Base-by-base conservation (phyloP, 495 filamentous ascomycete species). In the Tuber umbilicatum region DNA sequence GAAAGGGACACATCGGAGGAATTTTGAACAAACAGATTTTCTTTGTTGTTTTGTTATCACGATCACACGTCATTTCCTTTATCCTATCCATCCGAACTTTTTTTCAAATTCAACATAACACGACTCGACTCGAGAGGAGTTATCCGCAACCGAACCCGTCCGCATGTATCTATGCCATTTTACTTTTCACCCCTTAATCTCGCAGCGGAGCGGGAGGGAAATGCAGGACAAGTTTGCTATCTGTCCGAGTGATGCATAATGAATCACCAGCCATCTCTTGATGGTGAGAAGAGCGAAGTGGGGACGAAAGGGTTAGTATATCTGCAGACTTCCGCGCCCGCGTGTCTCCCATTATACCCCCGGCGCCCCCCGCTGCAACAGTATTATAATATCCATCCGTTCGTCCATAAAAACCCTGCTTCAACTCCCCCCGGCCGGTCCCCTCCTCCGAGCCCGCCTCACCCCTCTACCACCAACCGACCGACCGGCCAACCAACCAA, bases 381-480 rank as follows among this genome's bases (percentile, higher is more conserved):
- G n/a, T 2, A 1, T 9, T 6, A 9, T 40, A 40, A 47, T 19
- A 21, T 23, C 7, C 16, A 21, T 27, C n/a, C n/a, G n/a, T 50
- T 2, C 47, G 12, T 55, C 45, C 45, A 55, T n/a, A 55, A 55
- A 55, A 55, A n/a, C 47, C 23, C 47, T 55, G 7, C 47, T 55
- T 55, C 47, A n/a, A n/a, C 9, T 19, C 23, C 47, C 21, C 47
- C n/a, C n/a, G n/a, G n/a, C n/a, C n/a, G n/a, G n/a, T 23, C 47
- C 17, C 19, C 4, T 4, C 43, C 2, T 4, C 17, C 43, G 17
- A 14, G 10, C 41, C 41, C 41, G 12, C 43, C 19, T 5, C 38
- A n/a, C 76, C 50, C 31, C 31, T 39, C 27, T 27, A 60, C 45
- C 14, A 37, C n/a, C 43, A 31, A n/a, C 43, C 38, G 71, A 77